A percentile compares a stretch with the other conserved stretches of the same genome.
Conservation (phyloP, 768 basidiomycete genomes). For the Boletus subparvulus region DNA sequence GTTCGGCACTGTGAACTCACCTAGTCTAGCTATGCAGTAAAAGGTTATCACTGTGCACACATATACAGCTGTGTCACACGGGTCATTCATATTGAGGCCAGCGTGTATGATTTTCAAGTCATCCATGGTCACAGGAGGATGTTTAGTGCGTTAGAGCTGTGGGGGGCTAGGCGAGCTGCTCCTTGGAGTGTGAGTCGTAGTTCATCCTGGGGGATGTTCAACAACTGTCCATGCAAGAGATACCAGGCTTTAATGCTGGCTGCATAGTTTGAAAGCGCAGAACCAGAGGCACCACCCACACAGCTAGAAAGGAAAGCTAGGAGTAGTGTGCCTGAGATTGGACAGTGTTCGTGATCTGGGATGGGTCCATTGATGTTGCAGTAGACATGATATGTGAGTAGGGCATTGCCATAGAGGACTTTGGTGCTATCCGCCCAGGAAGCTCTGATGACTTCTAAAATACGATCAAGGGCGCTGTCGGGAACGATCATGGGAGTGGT, state of each 20-base stretch:
- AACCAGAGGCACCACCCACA: neutral
- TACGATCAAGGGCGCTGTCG: neutral
- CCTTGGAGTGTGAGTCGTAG: neutral
- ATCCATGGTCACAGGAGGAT: neutral
- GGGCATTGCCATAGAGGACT: neutral
- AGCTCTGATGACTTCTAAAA: neutral
- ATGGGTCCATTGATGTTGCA: neutral
- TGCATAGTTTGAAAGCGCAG: neutral
- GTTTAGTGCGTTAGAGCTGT: accelerated
- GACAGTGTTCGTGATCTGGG: neutral
- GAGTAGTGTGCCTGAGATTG: accelerated
- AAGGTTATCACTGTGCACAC: accelerated
- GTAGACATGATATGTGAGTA: neutral
- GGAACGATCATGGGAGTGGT: neutral
- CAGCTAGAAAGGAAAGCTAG: neutral
- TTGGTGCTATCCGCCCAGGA: neutral
- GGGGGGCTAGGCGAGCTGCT: accelerated
- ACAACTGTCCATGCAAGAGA: neutral
- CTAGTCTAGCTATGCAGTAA: neutral
- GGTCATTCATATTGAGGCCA: neutral
- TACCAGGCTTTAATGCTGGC: neutral
- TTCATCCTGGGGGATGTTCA: neutral
- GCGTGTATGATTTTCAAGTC: neutral
- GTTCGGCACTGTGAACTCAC: neutral
- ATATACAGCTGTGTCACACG: neutral